A percentile compares a stretch with the other conserved stretches of the same genome.
Conservation (phyloP, 2,329 filamentous ascomycete genomes). For the Cytospora piceicola region DNA sequence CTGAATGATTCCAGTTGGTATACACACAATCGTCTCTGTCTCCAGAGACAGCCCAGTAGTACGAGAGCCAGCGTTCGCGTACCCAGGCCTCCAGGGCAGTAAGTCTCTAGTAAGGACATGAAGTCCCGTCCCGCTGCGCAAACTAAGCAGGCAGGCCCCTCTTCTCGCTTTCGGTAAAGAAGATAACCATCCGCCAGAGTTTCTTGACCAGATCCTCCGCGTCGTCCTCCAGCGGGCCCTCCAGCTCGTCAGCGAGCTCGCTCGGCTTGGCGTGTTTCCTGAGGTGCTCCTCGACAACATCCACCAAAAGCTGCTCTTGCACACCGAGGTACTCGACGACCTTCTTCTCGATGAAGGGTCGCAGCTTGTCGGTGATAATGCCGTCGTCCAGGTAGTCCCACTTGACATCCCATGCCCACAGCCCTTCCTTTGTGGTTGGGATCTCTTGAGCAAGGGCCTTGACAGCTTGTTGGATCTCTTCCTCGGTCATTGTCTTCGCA, state of each 20-base stretch:
- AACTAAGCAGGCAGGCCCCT: constrained; percentile 73
- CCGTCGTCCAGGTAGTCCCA: constrained; percentile 89
- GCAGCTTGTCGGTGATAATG: constrained; percentile 81
- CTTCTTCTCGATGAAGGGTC: constrained; percentile 97
- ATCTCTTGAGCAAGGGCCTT: constrained; percentile 86
- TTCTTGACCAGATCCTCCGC: constrained; percentile 94
- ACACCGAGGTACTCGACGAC: constrained; percentile 95
- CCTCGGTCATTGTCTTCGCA: constrained; percentile 74
- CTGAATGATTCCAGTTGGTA: not conserved
- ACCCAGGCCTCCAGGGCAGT: not conserved
- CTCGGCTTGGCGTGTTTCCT: constrained; percentile 74
- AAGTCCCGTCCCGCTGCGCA: constrained; percentile 12
- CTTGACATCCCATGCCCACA: constrained; percentile 92
- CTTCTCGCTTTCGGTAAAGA: constrained; percentile 95
- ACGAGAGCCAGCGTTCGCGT: constrained; percentile 12
- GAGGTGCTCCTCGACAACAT: constrained; percentile 87
- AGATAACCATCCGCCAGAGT: constrained; percentile 97
- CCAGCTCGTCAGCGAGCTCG: constrained; percentile 81
- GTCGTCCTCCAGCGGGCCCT: constrained; percentile 91
- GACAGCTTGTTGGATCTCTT: constrained; percentile 83
- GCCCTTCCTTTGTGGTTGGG: constrained; percentile 78
- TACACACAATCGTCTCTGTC: constrained; percentile 11
- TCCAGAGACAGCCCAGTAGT: constrained; percentile 9
- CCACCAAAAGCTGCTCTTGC: constrained; percentile 93
- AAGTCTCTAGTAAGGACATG: not conserved